Evolutionary conservation across 2,329 filamentous ascomycete genomes (phyloP), one percentile per base, ranked within the genome.

Genomic region (Neonectria magnoliae): DNA sequence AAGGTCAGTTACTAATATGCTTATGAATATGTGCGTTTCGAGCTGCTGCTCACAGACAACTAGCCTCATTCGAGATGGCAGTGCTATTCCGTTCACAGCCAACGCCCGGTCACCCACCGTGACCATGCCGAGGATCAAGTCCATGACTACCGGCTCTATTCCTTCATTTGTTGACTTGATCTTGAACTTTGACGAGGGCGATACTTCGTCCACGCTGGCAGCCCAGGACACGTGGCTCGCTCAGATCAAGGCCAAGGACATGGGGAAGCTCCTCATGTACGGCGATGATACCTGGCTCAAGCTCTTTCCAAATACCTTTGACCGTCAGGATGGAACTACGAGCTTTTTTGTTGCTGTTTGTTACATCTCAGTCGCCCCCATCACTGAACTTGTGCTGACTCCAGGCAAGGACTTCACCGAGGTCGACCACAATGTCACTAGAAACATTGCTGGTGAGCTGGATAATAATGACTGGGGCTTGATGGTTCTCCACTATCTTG

Each of bases 261-360:
- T 82, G 18, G 93, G 93, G 20, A 94, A 93, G 73, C 84, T 98
- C 67, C 84, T 98, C 76, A 96, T 99, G 91, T 98, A 96, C 76
- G 96, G 96, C 53, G 96, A 99, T 75, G 96, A 99, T 78, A 99
- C 96, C 20, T 99, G 96, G 97, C 83, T 99, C 71, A 98, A 98
- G 82, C 85, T 99, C 14, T 99, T 99, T 73, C 96, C 96, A 1
- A 89, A 87, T 16, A 93, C 91, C 52, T 99, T 99, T 81, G 89
- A 91, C 71, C 90, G 94, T 44, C 85, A 90, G 55, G 97, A 99
- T 79, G 96, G 97, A 52, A 99, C 96, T 2, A 94, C 94, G 61
- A 98, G 95, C 81, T 99, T 99, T 79, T 99, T 98, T 79, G 96
- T 99, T 72, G 94, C 96, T 79, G 93, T 97, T 79, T 84, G 91